Percentiles rank a stretch among this genome's conserved stretches.
phyloP scores from a whole-genome alignment of 2,329 filamentous ascomycete species.

The Claviceps fusiformis region DNA sequence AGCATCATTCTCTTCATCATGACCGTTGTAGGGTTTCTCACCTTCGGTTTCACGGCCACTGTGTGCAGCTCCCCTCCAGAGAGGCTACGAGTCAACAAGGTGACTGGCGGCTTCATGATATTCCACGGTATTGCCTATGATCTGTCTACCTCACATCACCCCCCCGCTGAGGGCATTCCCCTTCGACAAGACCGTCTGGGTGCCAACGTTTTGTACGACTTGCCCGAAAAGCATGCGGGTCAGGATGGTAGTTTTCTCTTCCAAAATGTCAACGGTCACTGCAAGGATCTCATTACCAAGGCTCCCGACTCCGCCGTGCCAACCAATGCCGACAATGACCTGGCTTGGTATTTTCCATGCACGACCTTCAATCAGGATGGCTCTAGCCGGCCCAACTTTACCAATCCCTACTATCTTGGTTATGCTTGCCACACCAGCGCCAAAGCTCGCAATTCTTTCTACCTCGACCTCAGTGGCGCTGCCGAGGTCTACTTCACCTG shows the following conservation, averaged over 20 bases:
- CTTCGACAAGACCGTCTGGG: conserved; percentile 30
- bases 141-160: conserved; percentile 62
- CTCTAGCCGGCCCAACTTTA: conserved; percentile 61
- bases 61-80: conserved; percentile 65
- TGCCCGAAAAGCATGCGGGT: conserved; percentile 71
- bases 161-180: conserved; percentile 66
- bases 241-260: conserved; percentile 94
- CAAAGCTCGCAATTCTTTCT: conserved; percentile 59
- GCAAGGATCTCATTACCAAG: conserved; percentile 75
- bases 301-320: conserved; percentile 64
- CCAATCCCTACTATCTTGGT: conserved; percentile 63
- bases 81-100: conserved; percentile 70
- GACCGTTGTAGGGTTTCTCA: conserved; percentile 82
- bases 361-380: conserved; percentile 87
- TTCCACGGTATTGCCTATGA: conserved; percentile 90
- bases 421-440: conserved; percentile 78
- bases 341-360: conserved; percentile 98
- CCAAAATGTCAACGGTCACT: conserved; percentile 95
- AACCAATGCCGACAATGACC: conserved; percentile 53
- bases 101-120: conserved; percentile 78
- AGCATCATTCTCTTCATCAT: conserved; percentile 86
- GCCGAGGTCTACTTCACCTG: conserved; percentile 95
- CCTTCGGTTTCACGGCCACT: conserved; percentile 84
- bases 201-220: conserved; percentile 75
- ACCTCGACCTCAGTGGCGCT: conserved; percentile 47